phyloP scores from a whole-genome alignment of 2,329 filamentous ascomycete species.

The Alternaria sp. region DNA sequence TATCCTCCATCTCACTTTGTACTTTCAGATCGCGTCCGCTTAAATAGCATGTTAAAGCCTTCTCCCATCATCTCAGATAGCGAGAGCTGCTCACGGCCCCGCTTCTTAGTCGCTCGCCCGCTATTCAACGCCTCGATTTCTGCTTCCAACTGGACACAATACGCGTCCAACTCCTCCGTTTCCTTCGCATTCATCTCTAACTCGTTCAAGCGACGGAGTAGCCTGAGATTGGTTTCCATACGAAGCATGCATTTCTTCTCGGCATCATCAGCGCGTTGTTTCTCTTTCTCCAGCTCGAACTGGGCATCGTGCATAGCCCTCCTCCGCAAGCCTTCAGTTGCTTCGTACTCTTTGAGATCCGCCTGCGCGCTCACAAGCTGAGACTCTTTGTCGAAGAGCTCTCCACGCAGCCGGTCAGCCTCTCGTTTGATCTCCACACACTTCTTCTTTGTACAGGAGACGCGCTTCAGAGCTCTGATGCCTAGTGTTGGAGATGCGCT shows the following conservation, averaged over 20 bases:
- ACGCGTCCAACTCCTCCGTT: not conserved
- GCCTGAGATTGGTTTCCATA: not conserved
- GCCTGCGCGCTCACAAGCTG: not conserved
- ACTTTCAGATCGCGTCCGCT: not conserved
- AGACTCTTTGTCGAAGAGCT: slow-evolving; percentile 5
- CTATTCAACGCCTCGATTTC: not conserved
- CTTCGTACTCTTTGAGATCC: slow-evolving; percentile 1
- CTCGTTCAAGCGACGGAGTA: not conserved
- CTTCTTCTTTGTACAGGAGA: not conserved
- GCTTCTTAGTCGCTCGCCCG: not conserved
- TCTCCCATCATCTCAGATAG: not conserved
- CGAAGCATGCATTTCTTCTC: slow-evolving; percentile 1
- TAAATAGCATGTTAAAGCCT: not conserved
- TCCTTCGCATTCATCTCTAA: not conserved
- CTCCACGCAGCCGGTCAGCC: not conserved
- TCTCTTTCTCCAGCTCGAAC: not conserved
- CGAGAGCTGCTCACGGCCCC: not conserved
- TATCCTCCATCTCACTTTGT: not conserved
- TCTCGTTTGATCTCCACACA: slow-evolving; percentile 5
- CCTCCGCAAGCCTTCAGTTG: not conserved
- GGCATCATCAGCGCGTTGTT: slow-evolving; percentile 4
- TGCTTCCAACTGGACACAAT: slow-evolving; percentile 5
- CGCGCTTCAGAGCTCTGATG: not conserved
- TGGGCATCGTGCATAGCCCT: not conserved
- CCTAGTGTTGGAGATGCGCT: not conserved